Percentiles rank a stretch among this genome's conserved stretches.
Conservation (phyloP, 78 protist genomes). For the Paulinella micropora region DNA sequence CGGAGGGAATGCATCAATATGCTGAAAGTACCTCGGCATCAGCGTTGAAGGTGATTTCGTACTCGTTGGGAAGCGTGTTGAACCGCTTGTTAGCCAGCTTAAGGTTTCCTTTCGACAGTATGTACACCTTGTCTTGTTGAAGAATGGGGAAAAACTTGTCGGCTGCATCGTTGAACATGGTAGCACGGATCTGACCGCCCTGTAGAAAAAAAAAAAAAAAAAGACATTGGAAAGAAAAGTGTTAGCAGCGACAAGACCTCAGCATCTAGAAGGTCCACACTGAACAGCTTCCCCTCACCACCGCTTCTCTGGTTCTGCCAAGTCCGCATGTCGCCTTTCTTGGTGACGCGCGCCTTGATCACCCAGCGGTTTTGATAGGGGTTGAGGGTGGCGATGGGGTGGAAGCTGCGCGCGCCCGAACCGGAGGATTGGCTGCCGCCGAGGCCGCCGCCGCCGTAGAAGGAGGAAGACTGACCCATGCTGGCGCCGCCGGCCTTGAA, state of each 20-base stretch:
- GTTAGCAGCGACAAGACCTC: neutral
- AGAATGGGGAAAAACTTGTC: conserved; percentile 6
- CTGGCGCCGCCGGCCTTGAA: no score
- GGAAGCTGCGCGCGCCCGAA: neutral
- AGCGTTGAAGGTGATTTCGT: conserved; percentile 32
- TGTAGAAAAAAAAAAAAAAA: neutral
- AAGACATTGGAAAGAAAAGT: neutral
- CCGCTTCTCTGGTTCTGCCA: conserved; percentile 17
- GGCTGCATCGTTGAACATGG: conserved; percentile 43
- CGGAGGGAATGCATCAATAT: no score
- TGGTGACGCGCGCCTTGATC: conserved; percentile 47
- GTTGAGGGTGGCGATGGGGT: conserved; percentile 25
- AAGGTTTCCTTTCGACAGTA: conserved; percentile 23
- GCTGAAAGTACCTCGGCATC: neutral
- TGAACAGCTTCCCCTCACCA: conserved; percentile 43
- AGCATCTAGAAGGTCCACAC: conserved; percentile 33
- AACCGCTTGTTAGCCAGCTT: conserved; percentile 30
- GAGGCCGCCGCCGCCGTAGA: no score
- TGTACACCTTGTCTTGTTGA: neutral
- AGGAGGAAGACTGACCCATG: no score
- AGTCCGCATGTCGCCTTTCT: conserved; percentile 18
- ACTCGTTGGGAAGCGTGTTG: conserved; percentile 17
- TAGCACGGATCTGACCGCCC: conserved; percentile 40
- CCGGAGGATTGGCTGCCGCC: no score
- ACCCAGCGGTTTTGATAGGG: conserved; percentile 41